Conservation (phyloP, 495 filamentous ascomycete species). For the Penicillium malachiteum region DNA sequence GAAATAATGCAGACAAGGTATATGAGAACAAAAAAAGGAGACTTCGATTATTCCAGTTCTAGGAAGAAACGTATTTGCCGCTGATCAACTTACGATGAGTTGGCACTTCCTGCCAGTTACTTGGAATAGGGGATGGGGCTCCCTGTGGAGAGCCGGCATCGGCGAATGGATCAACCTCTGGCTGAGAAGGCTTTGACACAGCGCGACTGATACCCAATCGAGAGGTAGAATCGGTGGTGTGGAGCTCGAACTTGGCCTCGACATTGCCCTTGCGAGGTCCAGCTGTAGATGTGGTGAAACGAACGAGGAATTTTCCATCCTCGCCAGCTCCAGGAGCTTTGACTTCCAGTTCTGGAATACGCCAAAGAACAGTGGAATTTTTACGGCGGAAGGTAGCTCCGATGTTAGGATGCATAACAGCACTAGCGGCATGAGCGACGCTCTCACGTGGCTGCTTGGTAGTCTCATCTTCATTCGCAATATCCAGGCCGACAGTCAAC, state of each 20-base stretch:
- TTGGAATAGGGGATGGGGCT: slow-evolving; percentile 32
- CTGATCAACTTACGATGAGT: slow-evolving; percentile 70
- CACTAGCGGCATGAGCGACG: slow-evolving; percentile 43
- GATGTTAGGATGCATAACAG: slow-evolving; percentile 48
- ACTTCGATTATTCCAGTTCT: not conserved
- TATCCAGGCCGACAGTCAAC: slow-evolving; percentile 77
- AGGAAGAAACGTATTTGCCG: slow-evolving; percentile 65
- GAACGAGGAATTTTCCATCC: slow-evolving; percentile 71
- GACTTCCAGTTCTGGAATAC: slow-evolving; percentile 74
- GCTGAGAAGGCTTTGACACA: slow-evolving; percentile 25
- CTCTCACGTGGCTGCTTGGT: slow-evolving; percentile 45
- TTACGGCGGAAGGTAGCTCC: slow-evolving; percentile 77
- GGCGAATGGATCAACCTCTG: slow-evolving; percentile 64
- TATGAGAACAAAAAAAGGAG: slow-evolving; percentile 10
- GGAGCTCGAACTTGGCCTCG: slow-evolving; percentile 80
- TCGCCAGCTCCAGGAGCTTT: slow-evolving; percentile 33
- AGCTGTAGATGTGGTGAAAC: slow-evolving; percentile 72
- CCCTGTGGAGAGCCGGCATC: slow-evolving; percentile 41
- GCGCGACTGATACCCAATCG: slow-evolving; percentile 60
- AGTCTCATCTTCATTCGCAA: slow-evolving; percentile 35
- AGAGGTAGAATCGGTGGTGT: slow-evolving; percentile 51
- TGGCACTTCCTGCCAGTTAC: slow-evolving; percentile 71
- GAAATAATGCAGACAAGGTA: slow-evolving; percentile 10
- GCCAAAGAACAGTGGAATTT: slow-evolving; percentile 85
- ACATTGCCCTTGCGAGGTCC: slow-evolving; percentile 73